Evolutionary conservation across 805 yeast genomes (phyloP), one percentile per base, ranked within the genome.

Genomic region (Blastobotrys robertii): DNA sequence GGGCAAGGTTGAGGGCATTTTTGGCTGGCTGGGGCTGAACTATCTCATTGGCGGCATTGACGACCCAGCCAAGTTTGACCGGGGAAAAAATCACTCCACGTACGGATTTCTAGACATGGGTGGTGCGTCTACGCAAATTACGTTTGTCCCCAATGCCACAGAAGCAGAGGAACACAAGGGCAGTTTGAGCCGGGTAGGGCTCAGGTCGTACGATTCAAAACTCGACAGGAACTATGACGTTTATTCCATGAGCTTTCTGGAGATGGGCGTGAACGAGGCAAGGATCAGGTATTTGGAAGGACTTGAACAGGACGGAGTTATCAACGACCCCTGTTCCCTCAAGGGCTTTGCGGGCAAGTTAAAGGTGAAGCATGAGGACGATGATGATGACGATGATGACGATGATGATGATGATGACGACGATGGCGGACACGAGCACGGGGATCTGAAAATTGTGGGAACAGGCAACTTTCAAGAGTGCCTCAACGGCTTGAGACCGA

Each of bases 41-140:
- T 92, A 90, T 62, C 64, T 92, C 44, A 74, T 81, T 63, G 82
- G 85, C 1, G 75, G 74, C 47, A 67, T 87, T 38, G 70, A 42
- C 8, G 53, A 49, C 15, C 59, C 62, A 52, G 42, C 64, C 3
- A 55, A 50, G 3, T 46, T 46, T 9, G 49, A 52, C 5, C 47
- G 46, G 16, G 44, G 48, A 14, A 63, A 56, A 22, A 45, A 51
- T 2, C 61, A 59, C 10, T 56, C 61, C 2, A 79, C 95, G 0
- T 80, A 74, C 51, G 98, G 98, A 2, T 90, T 92, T 53, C 81
- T 92, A 86, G 98, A 92, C 61, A 92, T 92, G 98, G 98, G 98
- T 8, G 98, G 98, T n/a, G 98, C 97, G 0, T 86, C 96, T 1
- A 85, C 96, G 0, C 98, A 92, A 58, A 76, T 92, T 16, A 94